Conservation (phyloP, 768 basidiomycete species). For the Calocera cornea region DNA sequence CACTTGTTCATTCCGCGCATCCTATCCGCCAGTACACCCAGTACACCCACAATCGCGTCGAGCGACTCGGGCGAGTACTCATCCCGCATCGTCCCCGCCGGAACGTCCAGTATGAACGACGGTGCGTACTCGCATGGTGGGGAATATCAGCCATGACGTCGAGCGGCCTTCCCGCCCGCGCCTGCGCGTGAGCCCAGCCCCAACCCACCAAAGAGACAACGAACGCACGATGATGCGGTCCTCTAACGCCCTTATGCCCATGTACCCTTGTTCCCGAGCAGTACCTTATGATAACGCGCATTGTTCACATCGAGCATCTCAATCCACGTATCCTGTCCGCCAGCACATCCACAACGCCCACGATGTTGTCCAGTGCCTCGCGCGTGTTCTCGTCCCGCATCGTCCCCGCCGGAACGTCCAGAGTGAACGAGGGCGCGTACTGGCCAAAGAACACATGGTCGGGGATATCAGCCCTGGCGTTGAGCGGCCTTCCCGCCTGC, state of each 20-base stretch:
- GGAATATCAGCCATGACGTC: slow-evolving; percentile 53
- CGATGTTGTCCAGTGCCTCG: slow-evolving; percentile 30
- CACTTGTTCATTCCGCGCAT: background rate
- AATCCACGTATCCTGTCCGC: background rate
- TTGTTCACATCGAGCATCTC: background rate
- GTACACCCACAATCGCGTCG: slow-evolving; percentile 7
- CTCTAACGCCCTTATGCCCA: too few species aligned
- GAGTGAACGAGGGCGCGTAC: slow-evolving; percentile 68
- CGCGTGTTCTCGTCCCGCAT: slow-evolving; percentile 60
- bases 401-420: slow-evolving; percentile 60
- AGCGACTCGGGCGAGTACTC: slow-evolving; percentile 49
- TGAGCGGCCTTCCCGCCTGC: slow-evolving; percentile 43
- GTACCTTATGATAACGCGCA: too few species aligned
- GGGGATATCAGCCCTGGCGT: slow-evolving; percentile 53
- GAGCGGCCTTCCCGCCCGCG: slow-evolving; percentile 44
- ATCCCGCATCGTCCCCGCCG: slow-evolving; percentile 58
- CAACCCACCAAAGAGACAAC: background rate
- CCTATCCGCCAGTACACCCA: background rate
- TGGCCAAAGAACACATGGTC: slow-evolving; percentile 58
- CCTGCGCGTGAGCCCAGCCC: too few species aligned
- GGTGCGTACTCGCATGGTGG: slow-evolving; percentile 65
- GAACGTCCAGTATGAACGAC: slow-evolving; percentile 67
- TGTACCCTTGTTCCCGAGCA: too few species aligned
- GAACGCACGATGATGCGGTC: slow-evolving; percentile 50
- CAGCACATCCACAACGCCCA: background rate